Evolutionary conservation across 305 asterid species (phyloP), one percentile per base, ranked within the genome.

Genomic region (Fraxinus nigra): DNA sequence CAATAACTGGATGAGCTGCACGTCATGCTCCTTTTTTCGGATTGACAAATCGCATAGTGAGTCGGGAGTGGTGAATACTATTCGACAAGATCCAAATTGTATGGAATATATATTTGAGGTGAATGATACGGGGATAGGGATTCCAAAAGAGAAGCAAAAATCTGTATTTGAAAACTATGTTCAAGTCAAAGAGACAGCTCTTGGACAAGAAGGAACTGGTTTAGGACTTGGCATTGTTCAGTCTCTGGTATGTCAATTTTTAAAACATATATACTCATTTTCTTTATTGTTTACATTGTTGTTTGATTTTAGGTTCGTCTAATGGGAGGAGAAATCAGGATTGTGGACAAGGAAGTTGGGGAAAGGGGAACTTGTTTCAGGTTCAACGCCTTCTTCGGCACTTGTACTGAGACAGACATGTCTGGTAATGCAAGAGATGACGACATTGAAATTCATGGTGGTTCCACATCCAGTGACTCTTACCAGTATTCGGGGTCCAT

Each of bases 181-280:
- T 61, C 93, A 90, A 81, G 90, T 91, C 37, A 86, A 82, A 22
- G 93, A 87, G 82, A 84, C 85, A 0, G 84, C 89, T 5, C 10
- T n/a, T 3, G 92, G 87, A 16, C 86, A 84, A 51, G 89, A 87
- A 89, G 93, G 92, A 82, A 91, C 95, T n/a, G 91, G 92, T 20
- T 75, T 91, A 33, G 93, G 95, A 30, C 90, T 91, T 4, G 91
- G 93, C 82, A 91, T 90, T 82, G 92, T 91, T 20, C 95, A 90
- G 69, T 91, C 95, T 13, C 82, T 90, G 90, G 94, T 90, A 85
- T 4, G 89, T 82, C n/a, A 48, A 18, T 1, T 69, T 33, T 69
- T 13, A 14, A 65, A 65, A 3, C 35, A 9, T 13, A 38, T 38
- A 33, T 11, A 10, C 35, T 54, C 9, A 9, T 38, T 78, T 59